These are phyloP conservation scores for Wickerhamomyces queroliae DNA, from an alignment of 805 yeast genomes.

Conservation along the genomic window DNA sequence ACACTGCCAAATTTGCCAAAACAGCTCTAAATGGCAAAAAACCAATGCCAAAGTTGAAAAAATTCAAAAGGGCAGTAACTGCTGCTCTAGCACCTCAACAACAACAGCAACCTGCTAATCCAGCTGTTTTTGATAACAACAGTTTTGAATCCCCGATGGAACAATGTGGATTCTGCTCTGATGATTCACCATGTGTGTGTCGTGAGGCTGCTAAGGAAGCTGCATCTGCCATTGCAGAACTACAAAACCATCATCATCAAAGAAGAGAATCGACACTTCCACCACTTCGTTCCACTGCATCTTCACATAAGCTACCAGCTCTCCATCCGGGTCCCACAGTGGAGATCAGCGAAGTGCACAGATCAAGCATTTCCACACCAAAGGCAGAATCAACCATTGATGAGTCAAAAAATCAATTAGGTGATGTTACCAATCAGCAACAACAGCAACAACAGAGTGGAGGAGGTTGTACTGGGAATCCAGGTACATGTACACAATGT, in stretches of 20 bases:
- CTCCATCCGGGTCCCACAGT: conserved; percentile 61
- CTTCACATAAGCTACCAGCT: conserved; percentile 41
- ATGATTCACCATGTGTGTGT: conserved; percentile 88
- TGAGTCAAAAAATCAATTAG: neutral
- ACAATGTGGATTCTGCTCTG: conserved; percentile 91
- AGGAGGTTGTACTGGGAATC: conserved; percentile 73
- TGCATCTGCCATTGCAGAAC: conserved; percentile 26
- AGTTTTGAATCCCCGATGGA: conserved; percentile 51
- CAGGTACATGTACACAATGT: conserved; percentile 82
- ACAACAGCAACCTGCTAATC: conserved; percentile 3
- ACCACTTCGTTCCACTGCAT: conserved; percentile 38
- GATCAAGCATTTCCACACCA: conserved; percentile 23
- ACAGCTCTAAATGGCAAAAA: conserved; percentile 19
- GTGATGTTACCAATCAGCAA: neutral
- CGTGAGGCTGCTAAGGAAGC: conserved; percentile 58
- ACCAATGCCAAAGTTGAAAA: conserved; percentile 20
- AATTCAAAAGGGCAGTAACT: conserved; percentile 6
- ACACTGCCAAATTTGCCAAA: conserved; percentile 43
- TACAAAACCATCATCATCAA: conserved; percentile 19
- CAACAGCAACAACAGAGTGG: conserved; percentile 9
- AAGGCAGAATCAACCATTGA: conserved; percentile 7
- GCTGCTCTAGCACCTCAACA: conserved; percentile 1
- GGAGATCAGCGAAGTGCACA: conserved; percentile 34
- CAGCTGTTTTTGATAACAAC: conserved; percentile 21
- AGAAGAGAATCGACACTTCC: conserved; percentile 31